Evolutionary conservation across 202 grass and related monocot genomes (phyloP).

Genomic region (Setaria viridis): DNA sequence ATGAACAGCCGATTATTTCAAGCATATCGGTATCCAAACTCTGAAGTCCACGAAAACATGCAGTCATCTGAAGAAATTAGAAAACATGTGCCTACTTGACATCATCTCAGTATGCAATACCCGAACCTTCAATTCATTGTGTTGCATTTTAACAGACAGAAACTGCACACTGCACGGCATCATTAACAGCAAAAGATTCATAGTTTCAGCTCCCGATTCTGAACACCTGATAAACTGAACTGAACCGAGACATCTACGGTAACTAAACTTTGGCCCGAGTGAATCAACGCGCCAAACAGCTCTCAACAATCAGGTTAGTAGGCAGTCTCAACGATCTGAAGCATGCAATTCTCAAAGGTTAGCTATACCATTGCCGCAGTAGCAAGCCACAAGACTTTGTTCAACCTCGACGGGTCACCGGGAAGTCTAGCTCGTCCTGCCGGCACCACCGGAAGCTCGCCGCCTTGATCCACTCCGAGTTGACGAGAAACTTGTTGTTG

Average conservation of each 20-base stretch:
- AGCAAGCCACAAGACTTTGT: neutral
- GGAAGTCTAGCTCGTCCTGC: conserved; percentile 51
- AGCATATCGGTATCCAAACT: neutral
- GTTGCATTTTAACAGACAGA: neutral
- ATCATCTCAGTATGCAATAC: neutral
- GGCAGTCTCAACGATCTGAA: neutral
- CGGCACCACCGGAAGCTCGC: conserved; percentile 60
- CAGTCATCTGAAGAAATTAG: neutral
- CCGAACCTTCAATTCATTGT: neutral
- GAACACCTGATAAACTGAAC: neutral
- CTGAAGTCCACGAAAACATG: neutral
- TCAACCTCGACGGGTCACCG: conserved; percentile 7
- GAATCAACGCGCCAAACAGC: neutral
- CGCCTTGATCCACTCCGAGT: conserved; percentile 57
- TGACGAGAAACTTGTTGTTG: conserved; percentile 65
- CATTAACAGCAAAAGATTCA: neutral
- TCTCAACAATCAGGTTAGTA: neutral
- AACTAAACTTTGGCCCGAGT: neutral
- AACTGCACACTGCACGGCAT: neutral
- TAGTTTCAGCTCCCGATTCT: neutral
- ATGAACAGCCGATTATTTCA: neutral
- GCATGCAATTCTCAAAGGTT: neutral
- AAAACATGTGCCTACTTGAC: neutral
- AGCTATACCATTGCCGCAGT: neutral
- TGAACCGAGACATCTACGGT: neutral